Percentiles rank a stretch among this genome's conserved stretches.
Conservation (phyloP, 2,329 filamentous ascomycete genomes). For the Hortaea werneckii region DNA sequence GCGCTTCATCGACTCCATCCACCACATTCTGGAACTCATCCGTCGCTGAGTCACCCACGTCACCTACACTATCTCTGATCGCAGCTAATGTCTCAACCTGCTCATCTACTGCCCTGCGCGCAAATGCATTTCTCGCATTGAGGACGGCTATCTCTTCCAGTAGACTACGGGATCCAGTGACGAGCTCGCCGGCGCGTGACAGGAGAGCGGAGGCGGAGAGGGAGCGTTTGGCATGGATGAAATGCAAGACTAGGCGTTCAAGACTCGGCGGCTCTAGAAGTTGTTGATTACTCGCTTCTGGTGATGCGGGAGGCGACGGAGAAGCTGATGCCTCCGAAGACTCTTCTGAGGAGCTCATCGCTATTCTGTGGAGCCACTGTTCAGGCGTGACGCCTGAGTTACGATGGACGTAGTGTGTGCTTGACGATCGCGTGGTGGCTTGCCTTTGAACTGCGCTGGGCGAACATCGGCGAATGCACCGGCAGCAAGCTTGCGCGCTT, state of each 20-base stretch:
- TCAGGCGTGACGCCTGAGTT: too few species aligned
- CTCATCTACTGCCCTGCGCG: constrained; percentile 32
- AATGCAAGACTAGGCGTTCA: constrained; percentile 71
- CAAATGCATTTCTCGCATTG: constrained; percentile 39
- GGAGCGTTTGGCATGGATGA: constrained; percentile 78
- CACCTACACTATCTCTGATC: constrained; percentile 33
- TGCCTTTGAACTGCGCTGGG: too few species aligned
- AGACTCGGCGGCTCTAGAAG: constrained; percentile 37
- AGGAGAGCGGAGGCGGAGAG: constrained; percentile 75
- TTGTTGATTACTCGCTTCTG: constrained; percentile 30
- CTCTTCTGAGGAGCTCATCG: constrained; percentile 7
- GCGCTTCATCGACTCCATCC: constrained; percentile 50
- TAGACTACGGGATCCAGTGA: constrained; percentile 61
- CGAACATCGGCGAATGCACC: too few species aligned
- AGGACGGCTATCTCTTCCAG: constrained; percentile 72
- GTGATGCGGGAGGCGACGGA: constrained; percentile 30
- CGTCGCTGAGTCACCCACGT: constrained; percentile 31
- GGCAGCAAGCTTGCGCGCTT: too few species aligned
- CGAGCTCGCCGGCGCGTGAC: constrained; percentile 76
- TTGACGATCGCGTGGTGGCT: too few species aligned
- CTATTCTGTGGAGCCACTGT: background rate
- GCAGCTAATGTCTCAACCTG: constrained; percentile 35
- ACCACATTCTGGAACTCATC: constrained; percentile 34
- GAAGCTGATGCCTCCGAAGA: constrained; percentile 16
- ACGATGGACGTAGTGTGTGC: too few species aligned